Base-by-base conservation (phyloP, 495 filamentous ascomycete genomes). In the Opeltia flavorubescens region DNA sequence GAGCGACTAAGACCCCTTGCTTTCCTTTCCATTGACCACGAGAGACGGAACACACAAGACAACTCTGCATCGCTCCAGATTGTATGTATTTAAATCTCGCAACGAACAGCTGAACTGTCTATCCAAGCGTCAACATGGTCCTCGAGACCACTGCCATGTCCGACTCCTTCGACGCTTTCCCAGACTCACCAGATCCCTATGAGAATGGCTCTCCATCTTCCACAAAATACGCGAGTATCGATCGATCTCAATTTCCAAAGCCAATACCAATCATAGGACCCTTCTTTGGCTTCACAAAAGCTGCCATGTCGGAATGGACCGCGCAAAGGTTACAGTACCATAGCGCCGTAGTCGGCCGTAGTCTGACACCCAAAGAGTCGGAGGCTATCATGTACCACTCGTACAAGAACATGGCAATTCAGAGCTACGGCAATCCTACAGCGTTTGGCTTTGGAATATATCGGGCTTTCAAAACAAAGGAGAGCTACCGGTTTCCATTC, bases 101-200 rank as follows among this genome's bases (percentile, higher is more conserved):
- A n/a, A n/a, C n/a, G n/a, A n/a, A n/a, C n/a, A n/a, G n/a, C n/a
- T 33, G 30, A 9, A n/a, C 30, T 33, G n/a, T 9, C 30, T 33
- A 8, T 33, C 30, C 8, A 47, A 41, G 34, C 21, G 4, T 34
- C 24, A 29, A 30, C 29, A 49, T 52, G 50, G 39, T 47, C 33
- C 35, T 50, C 40, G 42, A 50, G 33, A 30, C 26, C 36, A 43
- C 50, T 33, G 17, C 51, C 18, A 38, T 39, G 4, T 13, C 23
- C 26, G 50, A 52, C 33, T 33, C 47, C 41, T 52, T 52, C 35
- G 40, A 26, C 24, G 18, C 49, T 46, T 43, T 44, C 12, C 12
- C 33, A 5, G 44, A 48, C 17, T 13, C 43, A 36, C 43, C 50
- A 36, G 50, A 52, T 38, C 49, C 53, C 28, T 56, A 50, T 31